Base-by-base conservation (phyloP, 306 rosid genomes). In the Prunus fruticosa region DNA sequence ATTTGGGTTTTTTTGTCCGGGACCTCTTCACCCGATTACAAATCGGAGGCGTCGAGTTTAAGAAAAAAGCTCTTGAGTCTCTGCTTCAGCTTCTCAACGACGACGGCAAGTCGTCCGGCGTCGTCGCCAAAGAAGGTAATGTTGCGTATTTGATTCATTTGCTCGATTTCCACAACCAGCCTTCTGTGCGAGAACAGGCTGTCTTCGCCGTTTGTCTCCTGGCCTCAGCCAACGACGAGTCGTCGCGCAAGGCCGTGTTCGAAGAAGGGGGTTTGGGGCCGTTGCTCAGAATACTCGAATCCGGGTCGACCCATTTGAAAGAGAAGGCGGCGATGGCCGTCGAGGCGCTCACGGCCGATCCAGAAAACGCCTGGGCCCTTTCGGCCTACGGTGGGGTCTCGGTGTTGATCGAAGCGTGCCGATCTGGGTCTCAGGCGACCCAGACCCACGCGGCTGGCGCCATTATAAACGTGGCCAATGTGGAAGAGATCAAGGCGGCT, bases 231-330 rank as follows among this genome's bases (percentile, higher is more conserved):
- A 78, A 80, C 79, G 85, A 84, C 14, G 87, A 78, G 72, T 83
- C 88, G 74, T 82, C 88, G 38, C 67, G 85, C 43, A 81, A 64
- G 75, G 47, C 65, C 28, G 86, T 84, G 49, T 87, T 87, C 54
- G 91, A 87, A 61, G 91, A 82, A 80, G 91, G 91, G 25, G 87
- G 80, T 15, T 54, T 87, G 60, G 91, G 88, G 8, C 88, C 88
- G 1, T 46, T 87, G 70, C 73, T 87, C 30, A 68, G 87, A 67
- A 72, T 84, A 11, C 72, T 87, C 19, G 91, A 87, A 66, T 74
- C 87, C 0, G 88, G 85, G 57, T 68, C 87, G 3, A 71, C 71
- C 76, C 25, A 53, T 9, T 46, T 84, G 28, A 84, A 80, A 38
- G 91, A 84, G 64, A 87, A 82, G 49, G 91, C 88, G 8, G 81